Evolutionary conservation across 345 rosid species (phyloP).

Genomic region (Populus ilicifolia): DNA sequence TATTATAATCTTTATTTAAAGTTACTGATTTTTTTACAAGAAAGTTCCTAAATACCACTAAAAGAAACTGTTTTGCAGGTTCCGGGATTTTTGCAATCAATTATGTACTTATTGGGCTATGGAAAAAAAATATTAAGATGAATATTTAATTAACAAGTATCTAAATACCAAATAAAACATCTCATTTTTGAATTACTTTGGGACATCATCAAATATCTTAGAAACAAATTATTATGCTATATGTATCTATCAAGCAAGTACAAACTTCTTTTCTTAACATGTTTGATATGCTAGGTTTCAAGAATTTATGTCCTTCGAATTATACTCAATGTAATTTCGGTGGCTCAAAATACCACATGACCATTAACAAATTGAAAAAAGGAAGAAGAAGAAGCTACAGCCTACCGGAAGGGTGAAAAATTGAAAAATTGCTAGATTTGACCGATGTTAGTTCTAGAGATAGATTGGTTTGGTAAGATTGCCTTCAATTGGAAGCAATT

Average conservation of each 20-base stretch:
- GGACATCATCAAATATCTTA: neutral
- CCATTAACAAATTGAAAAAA: too few species aligned
- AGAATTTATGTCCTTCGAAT: neutral
- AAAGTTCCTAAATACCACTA: too few species aligned
- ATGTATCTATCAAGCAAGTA: neutral
- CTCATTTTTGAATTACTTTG: too few species aligned
- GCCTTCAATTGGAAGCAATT: neutral
- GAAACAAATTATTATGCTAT: neutral
- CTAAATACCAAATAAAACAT: too few species aligned
- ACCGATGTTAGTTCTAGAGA: neutral
- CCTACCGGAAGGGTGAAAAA: neutral
- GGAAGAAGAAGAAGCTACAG: too few species aligned
- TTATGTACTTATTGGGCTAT: too few species aligned
- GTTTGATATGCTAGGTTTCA: neutral
- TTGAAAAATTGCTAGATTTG: neutral
- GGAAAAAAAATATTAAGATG: too few species aligned
- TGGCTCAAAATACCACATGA: neutral
- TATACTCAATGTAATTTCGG: neutral
- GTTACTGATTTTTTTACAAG: accelerated
- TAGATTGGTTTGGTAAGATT: neutral
- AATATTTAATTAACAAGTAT: too few species aligned
- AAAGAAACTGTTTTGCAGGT: too few species aligned
- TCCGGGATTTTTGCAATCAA: too few species aligned
- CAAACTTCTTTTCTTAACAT: neutral
- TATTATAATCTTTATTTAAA: too few species aligned